Conservation (phyloP, 176 grass and related monocot species). For the Phragmites australis region DNA sequence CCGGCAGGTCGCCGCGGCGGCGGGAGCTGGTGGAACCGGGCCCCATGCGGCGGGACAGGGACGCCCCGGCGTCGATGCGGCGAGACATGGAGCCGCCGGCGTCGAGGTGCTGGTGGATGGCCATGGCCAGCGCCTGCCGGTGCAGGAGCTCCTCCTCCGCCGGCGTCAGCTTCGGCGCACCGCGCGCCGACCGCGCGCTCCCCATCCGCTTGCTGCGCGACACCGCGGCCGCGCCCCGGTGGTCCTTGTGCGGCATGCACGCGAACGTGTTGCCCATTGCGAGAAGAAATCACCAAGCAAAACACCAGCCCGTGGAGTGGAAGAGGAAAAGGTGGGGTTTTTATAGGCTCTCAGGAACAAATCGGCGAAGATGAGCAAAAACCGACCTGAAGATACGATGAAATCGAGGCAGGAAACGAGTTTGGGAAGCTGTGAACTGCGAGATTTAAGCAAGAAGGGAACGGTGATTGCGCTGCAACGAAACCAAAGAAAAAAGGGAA, state of each 20-base stretch:
- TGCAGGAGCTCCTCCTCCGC: conserved; percentile 93
- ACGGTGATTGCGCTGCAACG: neutral
- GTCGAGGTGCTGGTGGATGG: conserved; percentile 93
- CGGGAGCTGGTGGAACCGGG: conserved; percentile 76
- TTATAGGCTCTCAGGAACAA: neutral
- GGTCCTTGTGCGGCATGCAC: conserved; percentile 64
- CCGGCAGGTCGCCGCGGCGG: conserved; percentile 71
- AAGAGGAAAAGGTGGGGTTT: neutral
- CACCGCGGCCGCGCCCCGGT: conserved; percentile 25
- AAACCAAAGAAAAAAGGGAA: neutral
- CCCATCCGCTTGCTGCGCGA: conserved; percentile 68
- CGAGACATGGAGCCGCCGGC: conserved; percentile 85
- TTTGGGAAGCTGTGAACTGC: conserved; percentile 17
- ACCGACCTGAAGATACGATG: conserved; percentile 22
- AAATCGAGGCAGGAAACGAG: conserved; percentile 13
- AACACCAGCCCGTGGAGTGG: neutral
- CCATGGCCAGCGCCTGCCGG: conserved; percentile 90
- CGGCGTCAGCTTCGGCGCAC: conserved; percentile 59
- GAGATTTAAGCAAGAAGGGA: conserved; percentile 23
- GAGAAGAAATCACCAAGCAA: neutral
- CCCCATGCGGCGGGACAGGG: conserved; percentile 54
- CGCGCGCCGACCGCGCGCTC: conserved; percentile 52
- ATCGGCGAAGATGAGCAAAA: conserved; percentile 26
- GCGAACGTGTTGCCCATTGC: conserved; percentile 80
- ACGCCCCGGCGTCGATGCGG: conserved; percentile 58